Evolutionary conservation across 164 flowering plant species (phyloP).

Genomic region (Saururus chinensis): DNA sequence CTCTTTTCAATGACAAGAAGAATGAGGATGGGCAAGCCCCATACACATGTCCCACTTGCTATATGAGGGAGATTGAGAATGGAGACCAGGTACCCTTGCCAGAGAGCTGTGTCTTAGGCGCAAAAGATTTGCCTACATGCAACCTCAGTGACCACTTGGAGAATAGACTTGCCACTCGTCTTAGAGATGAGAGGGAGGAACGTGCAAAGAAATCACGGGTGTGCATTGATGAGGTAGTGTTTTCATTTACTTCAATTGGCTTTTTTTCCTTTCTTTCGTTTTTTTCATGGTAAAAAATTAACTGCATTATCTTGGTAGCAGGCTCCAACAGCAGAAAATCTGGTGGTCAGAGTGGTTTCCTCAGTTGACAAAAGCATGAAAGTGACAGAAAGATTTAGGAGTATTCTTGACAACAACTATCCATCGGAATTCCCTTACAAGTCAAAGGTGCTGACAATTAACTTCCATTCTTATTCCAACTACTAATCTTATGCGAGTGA

Average conservation of each 20-base stretch:
- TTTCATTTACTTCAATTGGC: not conserved
- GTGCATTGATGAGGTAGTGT: slow-evolving; percentile 11
- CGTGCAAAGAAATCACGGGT: slow-evolving; percentile 9
- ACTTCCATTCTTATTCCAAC: not conserved
- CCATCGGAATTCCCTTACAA: slow-evolving; percentile 15
- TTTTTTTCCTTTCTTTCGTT: not conserved
- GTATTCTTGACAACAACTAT: slow-evolving; percentile 4
- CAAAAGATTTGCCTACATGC: slow-evolving; percentile 17
- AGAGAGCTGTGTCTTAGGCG: slow-evolving; percentile 10
- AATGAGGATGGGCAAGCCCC: slow-evolving; percentile 9
- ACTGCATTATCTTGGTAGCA: slow-evolving; percentile 1
- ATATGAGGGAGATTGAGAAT: slow-evolving; percentile 6
- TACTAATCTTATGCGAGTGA: not conserved
- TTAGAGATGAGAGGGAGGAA: slow-evolving; percentile 9
- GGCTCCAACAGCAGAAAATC: slow-evolving; percentile 13
- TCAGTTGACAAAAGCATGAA: slow-evolving; percentile 13
- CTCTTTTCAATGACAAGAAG: slow-evolving; percentile 10
- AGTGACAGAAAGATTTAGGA: slow-evolving; percentile 10
- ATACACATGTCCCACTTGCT: slow-evolving; percentile 13
- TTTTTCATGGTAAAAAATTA: not conserved
- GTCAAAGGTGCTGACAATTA: slow-evolving; percentile 9
- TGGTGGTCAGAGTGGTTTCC: slow-evolving; percentile 13
- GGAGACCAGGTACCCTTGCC: slow-evolving; percentile 10
- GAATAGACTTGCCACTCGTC: slow-evolving; percentile 5
- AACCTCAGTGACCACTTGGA: slow-evolving; percentile 17